Evolutionary conservation across 768 basidiomycete genomes (phyloP).

Genomic region (Galerina sulciceps): DNA sequence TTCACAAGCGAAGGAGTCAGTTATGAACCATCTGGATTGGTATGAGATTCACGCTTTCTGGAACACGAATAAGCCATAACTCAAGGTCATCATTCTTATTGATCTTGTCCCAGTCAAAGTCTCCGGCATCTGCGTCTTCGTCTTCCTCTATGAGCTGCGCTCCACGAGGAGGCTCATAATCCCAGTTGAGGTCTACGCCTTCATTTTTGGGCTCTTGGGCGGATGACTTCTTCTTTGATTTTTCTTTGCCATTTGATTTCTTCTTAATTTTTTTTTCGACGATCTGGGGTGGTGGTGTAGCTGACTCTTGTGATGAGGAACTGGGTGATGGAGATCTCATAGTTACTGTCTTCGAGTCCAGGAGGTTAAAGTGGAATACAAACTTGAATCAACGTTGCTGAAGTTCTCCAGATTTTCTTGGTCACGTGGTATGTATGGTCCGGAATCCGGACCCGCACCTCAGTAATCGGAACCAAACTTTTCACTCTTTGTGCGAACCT

Average conservation of each 20-base stretch:
- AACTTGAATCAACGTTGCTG: no score
- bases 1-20: background rate
- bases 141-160: constrained; percentile 51
- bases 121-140: constrained; percentile 46
- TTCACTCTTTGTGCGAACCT: no score
- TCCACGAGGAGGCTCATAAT: constrained; percentile 61
- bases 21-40: background rate
- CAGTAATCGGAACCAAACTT: no score
- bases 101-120: constrained; percentile 73
- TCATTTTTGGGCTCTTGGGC: constrained; percentile 49
- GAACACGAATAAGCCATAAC: constrained; percentile 73
- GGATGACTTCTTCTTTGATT: constrained; percentile 27
- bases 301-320: constrained; percentile 19
- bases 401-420: background rate
- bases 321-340: constrained; percentile 12
- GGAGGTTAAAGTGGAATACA: no score
- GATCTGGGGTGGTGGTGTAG: constrained; percentile 15
- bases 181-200: constrained; percentile 59
- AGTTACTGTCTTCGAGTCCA: background rate
- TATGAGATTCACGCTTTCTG: constrained; percentile 57
- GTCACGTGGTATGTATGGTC: no score
- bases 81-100: constrained; percentile 62
- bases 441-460: no score
- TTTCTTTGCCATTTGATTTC: constrained; percentile 25
- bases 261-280: constrained; percentile 20